Evolutionary conservation across 352 stramenopile genomes (phyloP), one percentile per base, ranked within the genome.

Genomic region (Peronospora tabacina): DNA sequence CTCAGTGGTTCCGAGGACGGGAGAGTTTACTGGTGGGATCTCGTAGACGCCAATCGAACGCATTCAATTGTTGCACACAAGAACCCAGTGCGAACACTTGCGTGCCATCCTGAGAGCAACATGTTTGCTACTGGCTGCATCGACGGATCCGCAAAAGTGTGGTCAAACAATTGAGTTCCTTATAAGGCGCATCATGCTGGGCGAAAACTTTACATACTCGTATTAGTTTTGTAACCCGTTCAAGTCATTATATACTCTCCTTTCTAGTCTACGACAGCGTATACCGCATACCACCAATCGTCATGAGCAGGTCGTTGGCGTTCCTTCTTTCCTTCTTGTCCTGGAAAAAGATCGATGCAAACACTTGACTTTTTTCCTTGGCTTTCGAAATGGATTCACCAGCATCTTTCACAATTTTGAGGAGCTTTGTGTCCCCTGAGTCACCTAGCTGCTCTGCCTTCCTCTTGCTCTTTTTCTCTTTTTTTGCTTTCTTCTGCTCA

Each of bases 231-330:
- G n/a, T 12, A 9, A 49, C 13, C 17, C 37, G n/a, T 38, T 38
- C 20, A 20, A 37, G 20, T 48, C 33, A 32, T 22, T 48, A 35
- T 19, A 15, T 36, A 17, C 10, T 34, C 24, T 43, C 19, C 17
- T 37, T 2, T 43, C 29, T 29, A 11, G 15, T 34, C 52, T 88
- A 94, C 2, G 77, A 89, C 15, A 94, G 55, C 30, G 76, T 92
- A 49, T 92, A 92, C 17, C 83, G 72, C 74, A 92, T 75, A 29
- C 81, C 81, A 33, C 73, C 79, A 29, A 92, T 56, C 5, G 83
- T 85, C 83, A 94, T 94, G 47, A 94, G 74, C 34, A 94, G 40
- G 34, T 92, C 83, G 34, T 88, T 90, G 17, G 82, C 76, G 53
- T 59, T 87, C 42, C 67, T 63, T 52, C 90, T 87, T 28, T 80